phyloP scores from a whole-genome alignment of 768 basidiomycete genomes.

The Lactarius hengduanensis region DNA sequence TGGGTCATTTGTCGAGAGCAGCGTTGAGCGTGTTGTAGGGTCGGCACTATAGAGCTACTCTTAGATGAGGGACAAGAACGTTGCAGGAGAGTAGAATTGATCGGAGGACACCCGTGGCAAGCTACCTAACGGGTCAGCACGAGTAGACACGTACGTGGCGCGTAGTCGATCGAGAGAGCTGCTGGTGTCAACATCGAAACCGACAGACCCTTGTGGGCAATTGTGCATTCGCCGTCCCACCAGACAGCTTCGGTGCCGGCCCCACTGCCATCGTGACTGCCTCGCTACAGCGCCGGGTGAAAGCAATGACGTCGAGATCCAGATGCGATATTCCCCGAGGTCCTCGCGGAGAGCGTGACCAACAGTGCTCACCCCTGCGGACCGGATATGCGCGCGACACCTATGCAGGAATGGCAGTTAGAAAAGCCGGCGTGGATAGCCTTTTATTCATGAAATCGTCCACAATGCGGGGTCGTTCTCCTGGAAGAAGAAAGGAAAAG shows the following conservation, averaged over 20 bases:
- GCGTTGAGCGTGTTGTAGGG: too few species aligned
- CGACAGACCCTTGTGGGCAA: too few species aligned
- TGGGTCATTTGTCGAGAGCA: too few species aligned
- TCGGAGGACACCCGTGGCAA: too few species aligned
- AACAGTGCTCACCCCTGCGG: slow-evolving; percentile 77
- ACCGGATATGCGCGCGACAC: slow-evolving; percentile 69
- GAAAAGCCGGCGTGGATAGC: slow-evolving; percentile 75
- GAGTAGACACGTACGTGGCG: not conserved
- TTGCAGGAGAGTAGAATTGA: too few species aligned
- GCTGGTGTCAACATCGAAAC: too few species aligned
- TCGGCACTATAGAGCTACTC: too few species aligned
- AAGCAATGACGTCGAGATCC: too few species aligned
- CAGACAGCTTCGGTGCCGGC: slow-evolving; percentile 13
- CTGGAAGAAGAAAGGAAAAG: not conserved
- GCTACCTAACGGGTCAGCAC: not conserved
- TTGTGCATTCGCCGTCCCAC: not conserved
- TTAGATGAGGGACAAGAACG: too few species aligned
- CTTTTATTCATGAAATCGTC: slow-evolving; percentile 34
- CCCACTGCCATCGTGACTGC: slow-evolving; percentile 23
- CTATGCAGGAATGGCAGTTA: slow-evolving; percentile 75
- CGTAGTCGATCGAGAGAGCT: not conserved
- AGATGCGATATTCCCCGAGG: slow-evolving; percentile 46
- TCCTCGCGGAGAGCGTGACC: slow-evolving; percentile 54
- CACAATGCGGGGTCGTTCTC: not conserved
- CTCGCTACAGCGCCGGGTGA: slow-evolving; percentile 18